phyloP scores from a whole-genome alignment of 805 yeast species.

The Teunomyces lycoperdinae region DNA sequence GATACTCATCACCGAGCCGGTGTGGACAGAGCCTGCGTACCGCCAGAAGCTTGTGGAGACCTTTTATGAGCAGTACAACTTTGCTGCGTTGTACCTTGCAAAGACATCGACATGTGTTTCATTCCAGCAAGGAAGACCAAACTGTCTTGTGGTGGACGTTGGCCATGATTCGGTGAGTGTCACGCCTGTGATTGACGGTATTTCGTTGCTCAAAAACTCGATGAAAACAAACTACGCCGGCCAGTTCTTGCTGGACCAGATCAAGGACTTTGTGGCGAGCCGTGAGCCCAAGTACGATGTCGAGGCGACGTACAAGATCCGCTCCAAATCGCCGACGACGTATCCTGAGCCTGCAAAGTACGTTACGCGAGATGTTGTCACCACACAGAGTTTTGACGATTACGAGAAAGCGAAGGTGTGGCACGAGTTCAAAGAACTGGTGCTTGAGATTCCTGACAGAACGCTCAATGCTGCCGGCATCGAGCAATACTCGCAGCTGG shows the following conservation, averaged over 20 bases:
- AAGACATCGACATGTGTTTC: slow-evolving; percentile 85
- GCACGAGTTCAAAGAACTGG: slow-evolving; percentile 75
- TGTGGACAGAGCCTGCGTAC: slow-evolving; percentile 71
- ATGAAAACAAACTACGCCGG: slow-evolving; percentile 77
- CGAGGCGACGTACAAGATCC: slow-evolving; percentile 46
- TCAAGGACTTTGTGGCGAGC: slow-evolving; percentile 38
- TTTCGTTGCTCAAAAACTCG: slow-evolving; percentile 66
- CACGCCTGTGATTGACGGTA: slow-evolving; percentile 81
- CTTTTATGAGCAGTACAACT: slow-evolving; percentile 62
- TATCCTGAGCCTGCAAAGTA: slow-evolving; percentile 29
- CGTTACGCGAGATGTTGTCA: slow-evolving; percentile 20
- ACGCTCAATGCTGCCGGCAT: slow-evolving; percentile 18
- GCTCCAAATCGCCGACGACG: slow-evolving; percentile 38
- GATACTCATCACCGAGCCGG: slow-evolving; percentile 78
- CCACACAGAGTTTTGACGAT: slow-evolving; percentile 51
- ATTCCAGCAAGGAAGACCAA: slow-evolving; percentile 85
- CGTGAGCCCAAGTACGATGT: slow-evolving; percentile 28
- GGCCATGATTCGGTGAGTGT: slow-evolving; percentile 78
- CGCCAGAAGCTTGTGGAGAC: slow-evolving; percentile 70
- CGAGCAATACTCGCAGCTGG: slow-evolving; percentile 23
- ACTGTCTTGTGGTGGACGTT: slow-evolving; percentile 79
- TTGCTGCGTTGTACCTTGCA: slow-evolving; percentile 79
- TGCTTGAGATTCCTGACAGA: slow-evolving; percentile 53
- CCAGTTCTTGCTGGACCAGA: slow-evolving; percentile 54
- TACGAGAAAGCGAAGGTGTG: slow-evolving; percentile 55